Conservation (phyloP, 306 rosid genomes). For the Vicia villosa region DNA sequence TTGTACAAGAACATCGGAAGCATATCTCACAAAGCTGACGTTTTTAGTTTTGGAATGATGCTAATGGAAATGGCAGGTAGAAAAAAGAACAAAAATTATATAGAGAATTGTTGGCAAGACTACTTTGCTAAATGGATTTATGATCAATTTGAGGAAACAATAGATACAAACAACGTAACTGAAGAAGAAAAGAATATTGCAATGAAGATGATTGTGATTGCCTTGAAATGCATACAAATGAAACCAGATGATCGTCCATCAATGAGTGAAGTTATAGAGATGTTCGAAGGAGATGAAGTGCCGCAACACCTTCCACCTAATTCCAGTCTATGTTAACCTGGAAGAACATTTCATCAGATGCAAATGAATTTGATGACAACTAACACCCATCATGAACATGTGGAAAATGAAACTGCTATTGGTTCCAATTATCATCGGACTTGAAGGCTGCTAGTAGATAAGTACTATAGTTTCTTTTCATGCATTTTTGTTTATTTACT, state of each 20-base stretch:
- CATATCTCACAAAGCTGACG: conserved; percentile 20
- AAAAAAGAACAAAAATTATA: background rate
- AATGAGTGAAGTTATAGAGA: conserved; percentile 22
- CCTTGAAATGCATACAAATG: conserved; percentile 26
- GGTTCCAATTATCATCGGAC: background rate
- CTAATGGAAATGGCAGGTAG: conserved; percentile 27
- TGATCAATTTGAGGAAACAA: conserved; percentile 26
- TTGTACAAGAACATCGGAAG: conserved; percentile 25
- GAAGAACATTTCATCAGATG: background rate
- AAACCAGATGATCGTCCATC: conserved; percentile 13
- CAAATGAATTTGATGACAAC: conserved; percentile 3
- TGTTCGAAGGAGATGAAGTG: conserved; percentile 16
- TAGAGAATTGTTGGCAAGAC: conserved; percentile 15
- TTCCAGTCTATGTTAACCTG: conserved; percentile 4
- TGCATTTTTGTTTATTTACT: background rate
- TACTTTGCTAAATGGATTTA: conserved; percentile 16
- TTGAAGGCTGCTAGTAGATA: background rate
- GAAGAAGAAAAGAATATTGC: conserved; percentile 22
- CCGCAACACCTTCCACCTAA: conserved; percentile 1
- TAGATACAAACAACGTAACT: background rate
- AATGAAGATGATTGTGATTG: conserved; percentile 24
- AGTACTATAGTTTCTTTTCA: background rate
- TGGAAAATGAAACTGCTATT: background rate
- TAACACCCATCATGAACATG: background rate
- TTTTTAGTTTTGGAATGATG: conserved; percentile 32